Conservation (phyloP, 129 eudicot species). For the Deinandra increscens region DNA sequence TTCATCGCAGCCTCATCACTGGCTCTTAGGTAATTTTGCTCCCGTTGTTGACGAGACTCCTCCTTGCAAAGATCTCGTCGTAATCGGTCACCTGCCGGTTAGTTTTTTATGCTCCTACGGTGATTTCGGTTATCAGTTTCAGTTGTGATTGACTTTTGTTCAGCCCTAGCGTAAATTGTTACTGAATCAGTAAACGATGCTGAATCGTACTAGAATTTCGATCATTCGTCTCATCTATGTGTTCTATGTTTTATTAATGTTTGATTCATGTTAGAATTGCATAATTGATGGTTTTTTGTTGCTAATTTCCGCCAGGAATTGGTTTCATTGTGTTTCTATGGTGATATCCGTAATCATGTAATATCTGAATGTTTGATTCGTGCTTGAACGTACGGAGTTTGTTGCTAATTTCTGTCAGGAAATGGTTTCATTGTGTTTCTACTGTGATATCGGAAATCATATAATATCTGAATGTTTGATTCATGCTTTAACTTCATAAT, state of each 20-base stretch:
- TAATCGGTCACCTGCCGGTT: constrained; percentile 81
- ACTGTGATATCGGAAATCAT: neutral
- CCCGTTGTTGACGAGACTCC: constrained; percentile 90
- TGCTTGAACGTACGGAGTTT: neutral
- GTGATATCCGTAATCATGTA: neutral
- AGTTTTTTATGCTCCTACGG: constrained; percentile 22
- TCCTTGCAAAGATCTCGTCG: constrained; percentile 60
- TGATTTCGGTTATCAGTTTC: neutral
- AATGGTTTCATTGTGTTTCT: neutral
- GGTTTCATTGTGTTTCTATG: neutral
- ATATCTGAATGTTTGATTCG: neutral
- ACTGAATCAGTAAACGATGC: neutral
- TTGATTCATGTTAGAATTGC: neutral
- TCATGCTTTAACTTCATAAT: neutral
- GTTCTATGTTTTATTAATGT: neutral
- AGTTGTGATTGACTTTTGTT: neutral
- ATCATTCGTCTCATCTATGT: neutral
- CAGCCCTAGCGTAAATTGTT: neutral
- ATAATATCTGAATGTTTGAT: neutral
- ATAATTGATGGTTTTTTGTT: neutral
- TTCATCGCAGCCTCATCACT: constrained; percentile 52
- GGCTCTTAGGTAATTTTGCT: constrained; percentile 78
- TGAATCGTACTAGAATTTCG: neutral
- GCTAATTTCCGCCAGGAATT: neutral
- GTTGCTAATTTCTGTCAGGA: neutral